Conservation (phyloP, 2,329 filamentous ascomycete species). For the Chaetomiaceae sp. region DNA sequence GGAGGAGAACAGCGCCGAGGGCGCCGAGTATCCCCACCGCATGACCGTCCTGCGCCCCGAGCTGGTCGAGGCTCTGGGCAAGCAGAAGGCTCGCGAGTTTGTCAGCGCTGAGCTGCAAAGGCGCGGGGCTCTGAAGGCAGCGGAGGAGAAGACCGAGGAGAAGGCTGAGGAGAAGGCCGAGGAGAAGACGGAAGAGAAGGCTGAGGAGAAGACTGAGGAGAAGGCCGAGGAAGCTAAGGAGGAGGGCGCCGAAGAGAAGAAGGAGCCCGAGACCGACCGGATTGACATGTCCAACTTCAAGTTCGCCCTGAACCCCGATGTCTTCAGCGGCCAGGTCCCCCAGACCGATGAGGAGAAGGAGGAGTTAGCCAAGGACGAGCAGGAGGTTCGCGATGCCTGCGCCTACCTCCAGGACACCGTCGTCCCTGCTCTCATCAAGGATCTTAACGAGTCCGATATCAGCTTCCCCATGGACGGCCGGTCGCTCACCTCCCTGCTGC, state of each 20-base stretch:
- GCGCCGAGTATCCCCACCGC: constrained; percentile 75
- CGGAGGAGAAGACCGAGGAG: constrained; percentile 23
- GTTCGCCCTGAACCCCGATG: constrained; percentile 89
- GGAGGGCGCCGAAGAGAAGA: constrained; percentile 25
- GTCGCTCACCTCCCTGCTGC: constrained; percentile 79
- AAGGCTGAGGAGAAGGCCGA: constrained; percentile 8
- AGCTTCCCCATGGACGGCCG: constrained; percentile 99
- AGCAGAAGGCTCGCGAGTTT: constrained; percentile 83
- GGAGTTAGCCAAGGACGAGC: constrained; percentile 76
- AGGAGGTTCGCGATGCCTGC: constrained; percentile 80
- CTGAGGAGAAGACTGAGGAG: constrained; percentile 36
- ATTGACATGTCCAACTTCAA: constrained; percentile 85
- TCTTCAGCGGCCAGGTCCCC: constrained; percentile 86
- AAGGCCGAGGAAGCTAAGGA: constrained; percentile 30
- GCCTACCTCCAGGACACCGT: constrained; percentile 69
- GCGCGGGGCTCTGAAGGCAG: constrained; percentile 42
- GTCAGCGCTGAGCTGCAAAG: constrained; percentile 72
- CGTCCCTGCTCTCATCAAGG: constrained; percentile 79
- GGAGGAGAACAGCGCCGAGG: constrained; percentile 60
- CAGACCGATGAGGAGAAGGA: constrained; percentile 88
- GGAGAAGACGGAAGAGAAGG: constrained; percentile 22
- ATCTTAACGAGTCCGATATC: constrained; percentile 86
- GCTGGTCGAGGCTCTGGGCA: constrained; percentile 79
- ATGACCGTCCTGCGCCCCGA: constrained; percentile 94
- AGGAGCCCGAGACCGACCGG: constrained; percentile 51